Percentiles rank a stretch among this genome's conserved stretches.
These are phyloP conservation scores for Aspergillus sp. DNA, from an alignment of 2,329 filamentous ascomycete genomes.

Conservation along the genomic window DNA sequence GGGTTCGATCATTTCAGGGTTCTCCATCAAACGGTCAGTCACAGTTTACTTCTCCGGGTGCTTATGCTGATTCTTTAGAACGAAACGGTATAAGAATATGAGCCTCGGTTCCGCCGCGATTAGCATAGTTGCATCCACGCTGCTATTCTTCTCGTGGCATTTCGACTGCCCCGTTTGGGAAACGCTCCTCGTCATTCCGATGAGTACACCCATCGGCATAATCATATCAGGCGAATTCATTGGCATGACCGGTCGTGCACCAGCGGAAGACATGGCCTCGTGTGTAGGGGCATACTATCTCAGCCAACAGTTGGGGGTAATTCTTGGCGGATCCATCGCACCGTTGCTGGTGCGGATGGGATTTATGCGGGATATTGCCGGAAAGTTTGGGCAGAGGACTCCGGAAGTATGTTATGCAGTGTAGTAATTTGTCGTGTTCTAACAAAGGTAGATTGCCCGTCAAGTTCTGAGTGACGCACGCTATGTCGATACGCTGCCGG, in stretches of 20 bases:
- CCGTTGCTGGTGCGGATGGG: not conserved
- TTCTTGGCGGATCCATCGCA: conserved; percentile 1
- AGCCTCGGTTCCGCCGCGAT: not conserved
- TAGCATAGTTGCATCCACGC: not conserved
- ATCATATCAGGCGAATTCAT: conserved; percentile 6
- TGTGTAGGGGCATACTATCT: conserved; percentile 10
- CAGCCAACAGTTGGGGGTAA: conserved; percentile 5
- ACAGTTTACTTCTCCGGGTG: too few relatives aligned
- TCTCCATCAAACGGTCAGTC: not conserved
- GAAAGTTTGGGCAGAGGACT: not conserved
- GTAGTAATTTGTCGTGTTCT: not conserved
- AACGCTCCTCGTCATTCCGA: conserved; percentile 7
- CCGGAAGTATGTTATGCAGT: not conserved
- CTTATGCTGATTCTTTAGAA: not conserved
- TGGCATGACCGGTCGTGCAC: conserved; percentile 1
- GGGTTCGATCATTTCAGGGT: not conserved
- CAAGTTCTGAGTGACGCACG: not conserved
- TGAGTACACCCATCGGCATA: conserved; percentile 1
- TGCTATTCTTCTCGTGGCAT: conserved; percentile 5
- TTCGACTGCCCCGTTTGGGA: not conserved
- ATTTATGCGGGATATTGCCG: conserved; percentile 5
- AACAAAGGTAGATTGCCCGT: not conserved
- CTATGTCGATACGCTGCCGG: not conserved
- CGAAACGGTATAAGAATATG: conserved; percentile 6
- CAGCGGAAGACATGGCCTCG: not conserved